Conservation (phyloP, 1,284 basidiomycete genomes). For the Puccinia coronata region DNA sequence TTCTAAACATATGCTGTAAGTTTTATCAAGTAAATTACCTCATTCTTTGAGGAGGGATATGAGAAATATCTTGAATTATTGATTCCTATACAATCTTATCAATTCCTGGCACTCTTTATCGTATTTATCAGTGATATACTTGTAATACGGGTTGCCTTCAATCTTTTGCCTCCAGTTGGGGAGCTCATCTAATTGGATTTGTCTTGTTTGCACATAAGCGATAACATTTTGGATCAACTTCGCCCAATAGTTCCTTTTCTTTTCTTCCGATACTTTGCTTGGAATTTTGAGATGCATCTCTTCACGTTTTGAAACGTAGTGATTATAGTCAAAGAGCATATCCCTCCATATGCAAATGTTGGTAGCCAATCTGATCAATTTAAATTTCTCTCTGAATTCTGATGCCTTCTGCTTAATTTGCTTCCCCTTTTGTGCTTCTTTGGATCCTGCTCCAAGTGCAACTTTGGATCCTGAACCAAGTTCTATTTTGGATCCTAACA, state of each 20-base stretch:
- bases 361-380: neutral
- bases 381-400: constrained; percentile 3
- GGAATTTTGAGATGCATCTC: neutral
- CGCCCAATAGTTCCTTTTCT: neutral
- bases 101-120: neutral
- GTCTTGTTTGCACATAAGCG: neutral
- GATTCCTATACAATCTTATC: neutral
- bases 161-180: neutral
- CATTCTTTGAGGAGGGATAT: too few species aligned
- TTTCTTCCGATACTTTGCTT: neutral
- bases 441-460: neutral
- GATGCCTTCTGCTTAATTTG: neutral
- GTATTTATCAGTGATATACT: neutral
- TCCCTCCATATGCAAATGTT: neutral
- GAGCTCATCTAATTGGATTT: neutral
- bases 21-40: too few species aligned
- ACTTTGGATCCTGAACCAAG: too few species aligned
- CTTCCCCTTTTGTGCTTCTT: neutral
- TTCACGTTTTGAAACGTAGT: neutral
- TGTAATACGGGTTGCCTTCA: neutral
- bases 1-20: too few species aligned
- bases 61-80: neutral
- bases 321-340: neutral
- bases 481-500: too few species aligned
- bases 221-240: neutral